These are phyloP conservation scores for Aspergillus spinulosporus DNA, from an alignment of 2,329 filamentous ascomycete genomes.

Conservation along the genomic window DNA sequence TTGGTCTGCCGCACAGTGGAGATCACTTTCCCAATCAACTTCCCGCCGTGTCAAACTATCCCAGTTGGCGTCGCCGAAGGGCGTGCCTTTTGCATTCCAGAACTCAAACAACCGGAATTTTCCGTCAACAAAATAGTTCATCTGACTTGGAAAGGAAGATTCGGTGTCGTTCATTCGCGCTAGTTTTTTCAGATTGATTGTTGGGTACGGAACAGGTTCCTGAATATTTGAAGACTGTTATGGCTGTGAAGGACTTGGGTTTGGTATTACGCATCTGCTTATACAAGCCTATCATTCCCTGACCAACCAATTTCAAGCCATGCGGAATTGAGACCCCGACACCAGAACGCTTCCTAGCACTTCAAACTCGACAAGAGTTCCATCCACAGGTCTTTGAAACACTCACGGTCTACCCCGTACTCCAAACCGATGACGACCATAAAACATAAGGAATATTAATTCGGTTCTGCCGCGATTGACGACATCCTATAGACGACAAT, in stretches of 20 bases:
- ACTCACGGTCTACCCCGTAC: too few relatives aligned
- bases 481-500: background rate
- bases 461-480: too few relatives aligned
- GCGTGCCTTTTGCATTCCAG: constrained; percentile 15
- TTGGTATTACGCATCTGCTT: background rate
- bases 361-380: too few relatives aligned
- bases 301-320: too few relatives aligned
- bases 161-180: background rate
- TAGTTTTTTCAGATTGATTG: constrained; percentile 2
- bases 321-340: too few relatives aligned
- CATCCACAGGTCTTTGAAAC: too few relatives aligned
- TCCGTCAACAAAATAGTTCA: constrained; percentile 9
- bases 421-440: too few relatives aligned
- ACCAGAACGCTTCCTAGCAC: too few relatives aligned
- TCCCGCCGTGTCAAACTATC: constrained; percentile 13
- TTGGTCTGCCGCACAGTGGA: constrained; percentile 6
- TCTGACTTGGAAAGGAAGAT: constrained; percentile 6
- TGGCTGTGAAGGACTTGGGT: background rate
- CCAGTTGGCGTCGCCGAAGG: constrained; percentile 14
- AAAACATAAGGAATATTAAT: too few relatives aligned
- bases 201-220: background rate
- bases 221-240: background rate
- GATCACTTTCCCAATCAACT: constrained; percentile 16
- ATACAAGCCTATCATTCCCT: background rate
- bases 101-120: constrained; percentile 8